Evolutionary conservation across 176 grass and related monocot genomes (phyloP), one percentile per base, ranked within the genome.

Genomic region (Lolium rigidum): DNA sequence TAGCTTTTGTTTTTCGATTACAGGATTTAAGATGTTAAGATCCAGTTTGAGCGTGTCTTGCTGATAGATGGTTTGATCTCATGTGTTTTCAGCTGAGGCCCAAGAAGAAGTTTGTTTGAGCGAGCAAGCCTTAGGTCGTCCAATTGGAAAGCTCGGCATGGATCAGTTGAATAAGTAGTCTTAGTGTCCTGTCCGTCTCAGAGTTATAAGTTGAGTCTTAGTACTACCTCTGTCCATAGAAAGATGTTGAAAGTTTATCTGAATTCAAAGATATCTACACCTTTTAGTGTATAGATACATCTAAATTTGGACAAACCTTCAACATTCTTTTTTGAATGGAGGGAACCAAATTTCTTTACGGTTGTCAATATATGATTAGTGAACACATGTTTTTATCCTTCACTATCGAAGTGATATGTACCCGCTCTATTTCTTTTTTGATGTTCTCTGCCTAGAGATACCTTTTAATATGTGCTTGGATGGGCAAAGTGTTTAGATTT

Each of bases 81-180:
- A 51, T 63, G 41, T 75, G 38, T 67, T 38, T 80, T 39, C 84
- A 86, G 84, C 66, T 86, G 41, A 73, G 84, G 77, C 52, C 70
- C 47, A 86, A 80, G 66, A 70, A 86, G 54, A 80, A 86, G 66
- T 86, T 80, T 7, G 1, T 62, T 2, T 86, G 48, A 76, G 48
- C 5, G 10, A 13, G 41, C 4, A 0, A 2, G 9, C 17, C 2
- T 9, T 18, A 65, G 47, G 24, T 14, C 73, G 15, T 52, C 73
- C 31, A 68, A 9, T 3, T 68, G 65, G 7, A 38, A 67, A 67
- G 22, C 24, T 13, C 6, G 15, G 13, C 48, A 28, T 52, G 48
- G 24, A 76, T 25, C 22, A 52, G 8, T 17, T 11, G 48, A 76
- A 76, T 55, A 76, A 76, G 54, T 54, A 8, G 25, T 76, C 15